Base-by-base conservation (phyloP, 768 basidiomycete species). In the Suillus cothurnatus region DNA sequence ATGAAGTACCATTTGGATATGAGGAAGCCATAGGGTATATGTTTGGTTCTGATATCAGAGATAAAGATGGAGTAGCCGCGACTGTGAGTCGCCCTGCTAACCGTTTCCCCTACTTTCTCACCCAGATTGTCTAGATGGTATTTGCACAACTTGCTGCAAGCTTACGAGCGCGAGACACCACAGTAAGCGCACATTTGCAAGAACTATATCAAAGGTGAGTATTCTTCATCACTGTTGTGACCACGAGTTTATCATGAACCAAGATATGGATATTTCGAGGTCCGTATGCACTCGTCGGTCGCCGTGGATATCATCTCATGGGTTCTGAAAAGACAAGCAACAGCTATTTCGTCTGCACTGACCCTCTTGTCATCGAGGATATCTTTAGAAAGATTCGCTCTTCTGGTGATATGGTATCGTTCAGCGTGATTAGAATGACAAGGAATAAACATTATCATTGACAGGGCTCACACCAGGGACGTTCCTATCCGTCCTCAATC, bases 21-120 rank as follows among this genome's bases (percentile, higher is more conserved):
- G 94, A 96, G 72, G 94, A 96, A 77, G 94, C 95, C 1, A 95
- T 96, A 62, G 94, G 94, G 4, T 96, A 86, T 72, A 95, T 95
- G 93, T 88, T 94, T 74, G 92, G 92, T 32, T 80, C 85, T 17
- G 80, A 87, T 32, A 86, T 95, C 68, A 82, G 91, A 41, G 94
- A 96, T 74, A 96, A 96, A 73, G 94, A 96, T 72, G 94, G 94
- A 3, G 86, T 96, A 61, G 85, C 91, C 59, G 93, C 93, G 6
- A 87, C 89, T 28, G 94, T 94, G 69, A 70, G 76, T 71, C 2
- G 5, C 9, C 9, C 66, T n/a, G 14, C 12, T 14, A 53, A 26
- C 23, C 3, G 1, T 3, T 21, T 6, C 0, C 28, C 41, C 26
- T 34, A 19, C 21, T 60, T 9, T 7, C 23, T 53, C 19, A 38